These are phyloP conservation scores for Cercophora scortea DNA, from an alignment of 495 filamentous ascomycete species.

Conservation along the genomic window DNA sequence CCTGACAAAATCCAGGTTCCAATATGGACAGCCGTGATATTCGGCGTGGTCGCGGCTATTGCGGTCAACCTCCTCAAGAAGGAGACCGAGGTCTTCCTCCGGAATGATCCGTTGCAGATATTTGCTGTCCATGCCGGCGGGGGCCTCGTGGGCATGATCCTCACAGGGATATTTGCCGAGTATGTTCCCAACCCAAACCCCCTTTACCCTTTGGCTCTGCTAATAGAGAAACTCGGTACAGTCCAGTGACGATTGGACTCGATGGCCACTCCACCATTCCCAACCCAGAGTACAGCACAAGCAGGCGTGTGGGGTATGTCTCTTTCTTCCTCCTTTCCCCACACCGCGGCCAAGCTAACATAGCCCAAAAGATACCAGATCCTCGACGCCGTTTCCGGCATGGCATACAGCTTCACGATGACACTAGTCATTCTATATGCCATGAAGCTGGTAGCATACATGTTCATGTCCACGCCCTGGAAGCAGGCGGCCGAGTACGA, in stretches of 20 bases:
- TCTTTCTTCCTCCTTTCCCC: neutral
- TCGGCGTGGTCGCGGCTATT: constrained; percentile 8
- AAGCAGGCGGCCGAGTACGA: neutral
- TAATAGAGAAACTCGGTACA: neutral
- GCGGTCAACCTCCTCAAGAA: constrained; percentile 7
- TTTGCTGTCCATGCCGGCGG: constrained; percentile 15
- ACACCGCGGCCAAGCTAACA: neutral
- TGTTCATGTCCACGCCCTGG: neutral
- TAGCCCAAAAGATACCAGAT: constrained; percentile 1
- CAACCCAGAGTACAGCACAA: constrained; percentile 5
- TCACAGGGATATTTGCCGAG: constrained; percentile 9
- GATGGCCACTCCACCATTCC: constrained; percentile 13
- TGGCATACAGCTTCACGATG: constrained; percentile 11
- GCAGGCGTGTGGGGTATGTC: constrained; percentile 8
- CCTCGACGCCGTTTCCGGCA: constrained; percentile 3
- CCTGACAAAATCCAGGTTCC: constrained; percentile 4
- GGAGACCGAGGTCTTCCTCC: constrained; percentile 4
- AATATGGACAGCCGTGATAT: constrained; percentile 8
- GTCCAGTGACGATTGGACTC: constrained; percentile 5
- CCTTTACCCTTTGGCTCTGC: neutral
- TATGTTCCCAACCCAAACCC: neutral
- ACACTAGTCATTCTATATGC: constrained; percentile 6
- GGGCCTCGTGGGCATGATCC: constrained; percentile 10
- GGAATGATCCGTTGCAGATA: constrained; percentile 9
- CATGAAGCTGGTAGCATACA: constrained; percentile 6